Percentiles rank a stretch among this genome's conserved stretches.
Evolutionary conservation across 192 early-diverging fungal species (phyloP).

Genomic region (Haplosporangium gracile): DNA sequence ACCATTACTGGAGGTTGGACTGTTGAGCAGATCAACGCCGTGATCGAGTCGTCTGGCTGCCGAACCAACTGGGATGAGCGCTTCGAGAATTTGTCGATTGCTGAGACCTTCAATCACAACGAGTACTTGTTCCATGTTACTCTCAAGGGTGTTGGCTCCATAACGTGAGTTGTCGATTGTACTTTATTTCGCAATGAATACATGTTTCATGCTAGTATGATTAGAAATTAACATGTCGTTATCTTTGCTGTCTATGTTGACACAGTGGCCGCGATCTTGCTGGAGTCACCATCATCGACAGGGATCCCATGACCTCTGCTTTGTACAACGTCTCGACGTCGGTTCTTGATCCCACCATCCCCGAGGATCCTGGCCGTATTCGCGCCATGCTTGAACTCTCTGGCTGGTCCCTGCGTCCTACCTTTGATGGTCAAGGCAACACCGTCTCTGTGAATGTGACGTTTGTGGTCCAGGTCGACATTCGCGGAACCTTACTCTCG

Average conservation of each 20-base stretch:
- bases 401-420: conserved; percentile 66
- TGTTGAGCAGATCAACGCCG: conserved; percentile 65
- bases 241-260: conserved; percentile 13
- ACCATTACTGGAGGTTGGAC: conserved; percentile 64
- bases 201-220: not conserved
- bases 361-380: conserved; percentile 59
- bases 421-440: conserved; percentile 57
- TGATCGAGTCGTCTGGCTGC: conserved; percentile 61
- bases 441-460: conserved; percentile 57
- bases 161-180: conserved; percentile 39
- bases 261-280: conserved; percentile 62
- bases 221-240: not conserved
- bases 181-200: not conserved
- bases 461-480: conserved; percentile 64
- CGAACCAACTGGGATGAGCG: conserved; percentile 66
- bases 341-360: conserved; percentile 61
- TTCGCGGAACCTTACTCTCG: conserved; percentile 59
- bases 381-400: conserved; percentile 59
- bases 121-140: conserved; percentile 62
- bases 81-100: conserved; percentile 60
- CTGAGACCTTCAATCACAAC: conserved; percentile 65
- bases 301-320: conserved; percentile 59
- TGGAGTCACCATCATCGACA: conserved; percentile 62
- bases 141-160: conserved; percentile 51
- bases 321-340: conserved; percentile 63